Evolutionary conservation across 2,329 filamentous ascomycete species (phyloP), one percentile per base, ranked within the genome.

Genomic region (Nemania abortiva): DNA sequence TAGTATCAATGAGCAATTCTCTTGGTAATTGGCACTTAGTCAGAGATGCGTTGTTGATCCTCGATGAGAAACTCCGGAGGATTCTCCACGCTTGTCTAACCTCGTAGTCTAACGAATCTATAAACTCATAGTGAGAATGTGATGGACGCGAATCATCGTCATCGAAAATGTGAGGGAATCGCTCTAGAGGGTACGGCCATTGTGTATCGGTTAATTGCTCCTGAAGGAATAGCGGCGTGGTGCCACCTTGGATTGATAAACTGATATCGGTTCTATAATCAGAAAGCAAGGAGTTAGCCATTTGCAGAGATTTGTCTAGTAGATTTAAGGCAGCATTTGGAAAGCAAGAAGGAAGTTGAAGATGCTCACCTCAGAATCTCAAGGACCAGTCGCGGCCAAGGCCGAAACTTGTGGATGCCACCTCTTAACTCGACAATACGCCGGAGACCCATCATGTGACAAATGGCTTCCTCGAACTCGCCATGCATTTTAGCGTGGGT

Each of bases 401-500:
- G 31, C 31, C 31, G 22, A 22, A 56, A 56, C 29, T n/a, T 42
- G 20, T 22, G 9, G 11, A 56, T 56, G 54, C 54, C 54, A n/a
- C 54, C 54, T 42, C 54, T 39, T 15, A 56, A 18, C 54, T 56
- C 54, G n/a, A 56, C 34, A n/a, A 56, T 56, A 2, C 54, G 54
- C 18, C 15, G n/a, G 9, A 56, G 15, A 6, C 54, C 54, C n/a
- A 39, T 39, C n/a, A 56, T 6, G 22, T 56, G 54, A n/a, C 31
- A 56, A 11, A 31, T 56, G 9, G 54, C 54, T 6, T 39, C 54
- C 34, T 42, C 54, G n/a, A 56, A 56, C 11, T 42, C 54, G 31
- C 54, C 54, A 27, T 56, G 54, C 34, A 56, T 39, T 15, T 22
- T 56, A 10, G 54, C 54, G 15, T 56, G 54, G 1, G 34, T 42